These are phyloP conservation scores for Fonsecaea pugnacius DNA, from an alignment of 2,329 filamentous ascomycete genomes.

Conservation along the genomic window DNA sequence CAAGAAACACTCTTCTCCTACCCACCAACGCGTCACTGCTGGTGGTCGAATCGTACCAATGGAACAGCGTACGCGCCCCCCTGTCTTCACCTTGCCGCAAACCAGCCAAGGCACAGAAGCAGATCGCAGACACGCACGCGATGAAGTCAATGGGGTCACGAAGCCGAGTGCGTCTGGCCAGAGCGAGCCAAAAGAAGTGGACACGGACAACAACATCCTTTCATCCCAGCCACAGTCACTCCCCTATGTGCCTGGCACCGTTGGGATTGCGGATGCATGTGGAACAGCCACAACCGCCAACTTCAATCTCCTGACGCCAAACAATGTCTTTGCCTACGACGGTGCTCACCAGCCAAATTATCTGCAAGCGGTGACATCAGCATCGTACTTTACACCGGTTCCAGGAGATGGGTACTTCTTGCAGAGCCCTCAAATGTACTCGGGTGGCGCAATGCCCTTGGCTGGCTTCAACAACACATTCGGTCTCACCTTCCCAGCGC, in stretches of 20 bases:
- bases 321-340: slow-evolving; percentile 17
- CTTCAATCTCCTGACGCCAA: slow-evolving; percentile 14
- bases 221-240: slow-evolving; percentile 13
- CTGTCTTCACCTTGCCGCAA: slow-evolving; percentile 42
- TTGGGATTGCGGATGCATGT: slow-evolving; percentile 7
- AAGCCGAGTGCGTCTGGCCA: slow-evolving; percentile 7
- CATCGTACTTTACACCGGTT: slow-evolving; percentile 14
- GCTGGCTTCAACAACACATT: slow-evolving; percentile 22
- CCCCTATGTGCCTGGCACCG: slow-evolving; percentile 3
- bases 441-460: slow-evolving; percentile 14
- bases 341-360: slow-evolving; percentile 16
- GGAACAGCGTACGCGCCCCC: slow-evolving; percentile 43
- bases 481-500: slow-evolving; percentile 13
- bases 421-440: slow-evolving; percentile 17
- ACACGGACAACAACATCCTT: slow-evolving; percentile 9
- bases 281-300: slow-evolving; percentile 12
- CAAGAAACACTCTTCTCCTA: slow-evolving; percentile 54
- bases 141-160: slow-evolving; percentile 16
- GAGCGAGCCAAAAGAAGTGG: slow-evolving; percentile 4
- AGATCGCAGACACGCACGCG: slow-evolving; percentile 29
- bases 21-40: slow-evolving; percentile 55
- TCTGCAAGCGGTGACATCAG: slow-evolving; percentile 15
- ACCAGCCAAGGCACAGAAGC: slow-evolving; percentile 15
- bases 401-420: slow-evolving; percentile 24
- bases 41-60: slow-evolving; percentile 56